Evolutionary conservation across 2,329 filamentous ascomycete species (phyloP), one percentile per base, ranked within the genome.

Genomic region (Xylogone sp.): DNA sequence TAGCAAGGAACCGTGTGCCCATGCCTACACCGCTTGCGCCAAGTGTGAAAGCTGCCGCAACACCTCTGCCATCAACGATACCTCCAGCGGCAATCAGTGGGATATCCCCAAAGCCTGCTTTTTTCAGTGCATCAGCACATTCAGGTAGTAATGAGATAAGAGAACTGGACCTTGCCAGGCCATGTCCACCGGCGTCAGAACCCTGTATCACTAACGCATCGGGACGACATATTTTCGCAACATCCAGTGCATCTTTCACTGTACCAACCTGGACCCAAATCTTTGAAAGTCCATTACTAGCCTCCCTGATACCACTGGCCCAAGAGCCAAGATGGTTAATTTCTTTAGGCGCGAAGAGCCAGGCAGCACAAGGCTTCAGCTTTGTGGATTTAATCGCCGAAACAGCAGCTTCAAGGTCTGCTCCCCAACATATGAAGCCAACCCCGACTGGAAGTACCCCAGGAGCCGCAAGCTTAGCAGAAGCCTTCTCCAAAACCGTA

Each of bases 1-100:
- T 59, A 1, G 75, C 72, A 1, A 82, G 66, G 34, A 77, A 77
- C 13, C 75, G 62, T 13, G 78, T 81, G 2, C 78, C 78, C 59
- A 82, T 62, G 2, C 70, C 71, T 3, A 74, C 65, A 13, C 76
- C 78, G 46, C 54, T 56, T 12, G 70, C 69, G 3, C 70, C 70
- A 5, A 71, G 55, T 6, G 56, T 57, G 21, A 67, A 45, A 1
- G 64, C 65, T n/a, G 69, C 69, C 21, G 66, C 67, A 1, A 63
- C 62, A 1, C 68, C 68, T 49, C 68, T 55, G 2, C 62, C 65
- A 54, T 72, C 69, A 9, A 62, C 54, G 43, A 72, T 68, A 1
- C 69, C 70, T 1, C 70, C 70, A 0, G 70, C 62, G 1, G 66
- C 69, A 18, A 71, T 55, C 2, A 63, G 46, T 22, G 54, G 65